phyloP scores from a whole-genome alignment of 805 yeast genomes.

The Suhomyces vadensis region DNA sequence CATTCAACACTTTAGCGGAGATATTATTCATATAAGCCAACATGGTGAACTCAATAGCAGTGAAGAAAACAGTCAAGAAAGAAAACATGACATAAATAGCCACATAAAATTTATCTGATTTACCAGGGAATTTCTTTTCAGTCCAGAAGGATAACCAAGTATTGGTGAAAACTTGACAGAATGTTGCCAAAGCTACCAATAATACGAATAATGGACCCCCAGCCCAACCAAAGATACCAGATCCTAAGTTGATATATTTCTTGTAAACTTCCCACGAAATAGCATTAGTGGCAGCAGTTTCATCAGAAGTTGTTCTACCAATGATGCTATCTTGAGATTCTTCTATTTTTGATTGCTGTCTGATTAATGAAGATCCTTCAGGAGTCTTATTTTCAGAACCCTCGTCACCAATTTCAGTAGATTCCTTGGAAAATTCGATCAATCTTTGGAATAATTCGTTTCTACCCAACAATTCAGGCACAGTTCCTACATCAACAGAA shows the following conservation, averaged over 20 bases:
- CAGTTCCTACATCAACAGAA: conserved; percentile 38
- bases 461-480: conserved; percentile 29
- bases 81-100: conserved; percentile 38
- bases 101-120: conserved; percentile 35
- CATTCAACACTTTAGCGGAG: conserved; percentile 37
- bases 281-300: conserved; percentile 40
- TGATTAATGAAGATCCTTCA: conserved; percentile 17
- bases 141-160: conserved; percentile 48
- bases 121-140: conserved; percentile 31
- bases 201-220: conserved; percentile 37
- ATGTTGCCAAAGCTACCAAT: conserved; percentile 36
- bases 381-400: conserved; percentile 11
- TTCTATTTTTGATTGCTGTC: conserved; percentile 3
- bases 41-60: conserved; percentile 41
- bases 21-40: conserved; percentile 44
- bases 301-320: conserved; percentile 39
- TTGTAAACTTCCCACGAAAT: conserved; percentile 41
- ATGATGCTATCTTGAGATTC: conserved; percentile 7
- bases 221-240: conserved; percentile 36
- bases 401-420: conserved; percentile 26
- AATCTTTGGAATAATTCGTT: conserved; percentile 52
- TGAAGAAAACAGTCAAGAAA: conserved; percentile 38
- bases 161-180: conserved; percentile 43
- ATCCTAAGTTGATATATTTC: conserved; percentile 37
- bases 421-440: conserved; percentile 45